Evolutionary conservation across 2,329 filamentous ascomycete species (phyloP), one percentile per base, ranked within the genome.

Genomic region (Penicillium sp.): DNA sequence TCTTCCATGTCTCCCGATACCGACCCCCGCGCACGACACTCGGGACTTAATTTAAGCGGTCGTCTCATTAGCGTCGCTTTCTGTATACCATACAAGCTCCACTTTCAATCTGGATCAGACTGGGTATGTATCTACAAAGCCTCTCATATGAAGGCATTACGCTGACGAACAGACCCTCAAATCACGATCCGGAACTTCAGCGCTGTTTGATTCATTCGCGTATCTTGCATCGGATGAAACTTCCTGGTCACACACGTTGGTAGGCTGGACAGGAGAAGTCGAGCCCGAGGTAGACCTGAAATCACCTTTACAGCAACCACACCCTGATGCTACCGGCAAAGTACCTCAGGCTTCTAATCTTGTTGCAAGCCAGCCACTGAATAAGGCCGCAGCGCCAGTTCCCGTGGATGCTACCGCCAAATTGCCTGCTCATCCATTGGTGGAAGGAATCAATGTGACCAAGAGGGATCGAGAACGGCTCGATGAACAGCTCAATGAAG

Each of bases 251-350:
- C 92, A 96, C 73, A 93, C 86, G 0, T 80, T 96, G 5, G 88
- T 97, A 45, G 91, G 89, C 38, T 97, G 92, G 92, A 95, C 92
- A 3, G 92, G 92, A 50, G 92, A 97, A 69, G 86, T 92, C 51
- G 81, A 84, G 49, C 73, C 69, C n/a, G 57, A 66, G 12, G 46
- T 62, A 6, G 59, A 65, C 18, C 46, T 54, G 14, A 63, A 60
- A 46, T 22, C 44, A 7, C 64, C 64, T 16, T 50, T 66, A n/a
- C 66, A 70, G 44, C 64, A 62, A 27, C 57, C 66, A 28, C 55
- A 62, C 3, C 51, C 58, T 38, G 69, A 67, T 40, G 46, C 58
- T 10, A 50, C 53, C 31, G 52, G 54, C n/a, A 62, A 65, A 12
- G 18, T 57, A 9, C 52, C 61, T 3, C 53, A 75, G 9, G 53